phyloP scores from a whole-genome alignment of 768 basidiomycete species.

The Sutorius australiensis region DNA sequence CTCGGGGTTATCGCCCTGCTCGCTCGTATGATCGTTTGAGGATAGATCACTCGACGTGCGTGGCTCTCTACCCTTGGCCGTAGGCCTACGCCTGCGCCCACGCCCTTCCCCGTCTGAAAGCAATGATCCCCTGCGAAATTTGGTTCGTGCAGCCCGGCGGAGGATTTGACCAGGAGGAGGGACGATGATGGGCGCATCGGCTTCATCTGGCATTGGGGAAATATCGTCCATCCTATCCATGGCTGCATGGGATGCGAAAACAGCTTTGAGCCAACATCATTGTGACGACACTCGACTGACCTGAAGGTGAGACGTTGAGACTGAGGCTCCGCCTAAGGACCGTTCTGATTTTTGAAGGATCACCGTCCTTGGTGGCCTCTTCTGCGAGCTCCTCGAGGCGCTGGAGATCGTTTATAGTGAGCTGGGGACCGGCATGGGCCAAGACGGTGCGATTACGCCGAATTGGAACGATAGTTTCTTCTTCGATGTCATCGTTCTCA shows the following conservation, averaged over 20 bases:
- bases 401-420: conserved; percentile 93
- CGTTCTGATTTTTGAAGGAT: conserved; percentile 74
- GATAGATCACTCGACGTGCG: conserved; percentile 71
- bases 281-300: conserved; percentile 45
- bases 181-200: conserved; percentile 82
- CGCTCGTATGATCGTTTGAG: conserved; percentile 48
- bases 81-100: conserved; percentile 41
- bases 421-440: conserved; percentile 68
- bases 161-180: conserved; percentile 87
- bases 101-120: conserved; percentile 78
- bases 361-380: conserved; percentile 79
- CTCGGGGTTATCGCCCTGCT: conserved; percentile 56
- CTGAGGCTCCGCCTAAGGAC: conserved; percentile 84
- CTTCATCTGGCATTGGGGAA: conserved; percentile 69
- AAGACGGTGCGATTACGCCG: conserved; percentile 66
- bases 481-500: conserved; percentile 71
- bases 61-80: conserved; percentile 33
- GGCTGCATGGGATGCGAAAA: conserved; percentile 37
- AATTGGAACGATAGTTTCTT: conserved; percentile 65
- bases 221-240: conserved; percentile 67
- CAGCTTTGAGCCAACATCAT: conserved; percentile 20
- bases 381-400: conserved; percentile 90
- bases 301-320: conserved; percentile 79
- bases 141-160: conserved; percentile 88
- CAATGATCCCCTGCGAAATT: conserved; percentile 83